Evolutionary conservation across 345 rosid species (phyloP), one percentile per base, ranked within the genome.

Genomic region (Euphorbia tirucalli): DNA sequence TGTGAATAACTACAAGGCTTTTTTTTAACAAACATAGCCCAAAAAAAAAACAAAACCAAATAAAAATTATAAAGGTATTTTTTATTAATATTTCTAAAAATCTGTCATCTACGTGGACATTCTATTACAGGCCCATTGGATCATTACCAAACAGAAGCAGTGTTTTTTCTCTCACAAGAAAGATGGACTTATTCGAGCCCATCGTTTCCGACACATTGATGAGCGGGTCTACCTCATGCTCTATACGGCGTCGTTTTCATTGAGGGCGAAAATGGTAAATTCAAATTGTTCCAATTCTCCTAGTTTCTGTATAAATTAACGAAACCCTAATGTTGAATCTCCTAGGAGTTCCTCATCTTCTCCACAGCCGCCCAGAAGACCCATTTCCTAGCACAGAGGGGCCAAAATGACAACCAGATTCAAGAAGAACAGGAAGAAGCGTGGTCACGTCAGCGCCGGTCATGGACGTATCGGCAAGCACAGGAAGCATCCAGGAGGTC

Each of bases 401-500:
- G 71, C 61, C 37, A 18, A 60, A 50, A 87, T 85, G 91, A 79
- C 91, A 56, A 87, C 89, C 65, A 78, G 93, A 22, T 83, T 89
- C 67, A 91, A 86, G 94, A 91, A 91, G 90, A 84, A 91, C 82
- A 77, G 97, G 75, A 91, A 91, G 97, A 91, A 91, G 90, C 71
- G 97, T 2, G 97, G 97, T 24, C 97, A 91, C 79, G 95, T 91
- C 28, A 89, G 94, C 64, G 97, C 97, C 21, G 95, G 95, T 0
- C 95, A 91, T 11, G 95, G 97, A 0, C 95, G 95, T 74, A 81
- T 91, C 52, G 95, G 97, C 0, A 91, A 91, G 78, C 97, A 91
- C 78, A 74, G 95, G 13, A 91, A 91, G 84, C 95, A 91, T 60
- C 97, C 95, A 0, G 97, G 97, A 66, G 97, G 97, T 62, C 88